phyloP scores from a whole-genome alignment of 176 grass and related monocot species.

The Eleusine coracana region DNA sequence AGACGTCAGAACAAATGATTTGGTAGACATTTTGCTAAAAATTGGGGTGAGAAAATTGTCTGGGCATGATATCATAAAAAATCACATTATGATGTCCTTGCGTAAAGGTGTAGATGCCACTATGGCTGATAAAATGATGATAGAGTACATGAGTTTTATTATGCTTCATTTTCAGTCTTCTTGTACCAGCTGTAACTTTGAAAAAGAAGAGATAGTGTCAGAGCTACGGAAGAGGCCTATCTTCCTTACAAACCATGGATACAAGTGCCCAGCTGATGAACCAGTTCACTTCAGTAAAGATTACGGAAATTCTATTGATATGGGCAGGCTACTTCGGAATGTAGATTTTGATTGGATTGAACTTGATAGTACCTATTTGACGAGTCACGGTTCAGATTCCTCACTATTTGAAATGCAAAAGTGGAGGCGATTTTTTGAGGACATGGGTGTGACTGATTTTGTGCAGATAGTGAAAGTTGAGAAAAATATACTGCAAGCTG shows the following conservation, averaged over 20 bases:
- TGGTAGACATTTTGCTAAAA: conserved; percentile 75
- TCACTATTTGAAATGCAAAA: conserved; percentile 45
- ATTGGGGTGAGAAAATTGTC: conserved; percentile 81
- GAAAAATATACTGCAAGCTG: conserved; percentile 42
- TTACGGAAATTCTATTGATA: conserved; percentile 74
- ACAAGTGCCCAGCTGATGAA: conserved; percentile 56
- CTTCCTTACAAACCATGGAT: conserved; percentile 84
- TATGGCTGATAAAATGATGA: conserved; percentile 51
- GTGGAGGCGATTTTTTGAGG: conserved; percentile 87
- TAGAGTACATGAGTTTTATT: conserved; percentile 79
- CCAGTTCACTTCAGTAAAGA: conserved; percentile 92
- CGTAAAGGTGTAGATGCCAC: conserved; percentile 46
- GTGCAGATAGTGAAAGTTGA: conserved; percentile 69
- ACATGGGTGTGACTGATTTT: conserved; percentile 90
- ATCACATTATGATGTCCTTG: conserved; percentile 73
- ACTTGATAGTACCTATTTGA: conserved; percentile 81
- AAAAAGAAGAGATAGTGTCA: conserved; percentile 74
- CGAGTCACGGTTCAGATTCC: conserved; percentile 53
- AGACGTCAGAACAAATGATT: conserved; percentile 63
- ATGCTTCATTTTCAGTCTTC: conserved; percentile 87
- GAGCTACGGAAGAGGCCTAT: conserved; percentile 67
- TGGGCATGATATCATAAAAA: conserved; percentile 89
- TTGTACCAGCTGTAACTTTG: conserved; percentile 71
- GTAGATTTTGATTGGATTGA: conserved; percentile 72
- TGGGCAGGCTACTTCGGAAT: conserved; percentile 56